Base-by-base conservation (phyloP, 169 alveolate species). In the Eimeria brunetti region DNA sequence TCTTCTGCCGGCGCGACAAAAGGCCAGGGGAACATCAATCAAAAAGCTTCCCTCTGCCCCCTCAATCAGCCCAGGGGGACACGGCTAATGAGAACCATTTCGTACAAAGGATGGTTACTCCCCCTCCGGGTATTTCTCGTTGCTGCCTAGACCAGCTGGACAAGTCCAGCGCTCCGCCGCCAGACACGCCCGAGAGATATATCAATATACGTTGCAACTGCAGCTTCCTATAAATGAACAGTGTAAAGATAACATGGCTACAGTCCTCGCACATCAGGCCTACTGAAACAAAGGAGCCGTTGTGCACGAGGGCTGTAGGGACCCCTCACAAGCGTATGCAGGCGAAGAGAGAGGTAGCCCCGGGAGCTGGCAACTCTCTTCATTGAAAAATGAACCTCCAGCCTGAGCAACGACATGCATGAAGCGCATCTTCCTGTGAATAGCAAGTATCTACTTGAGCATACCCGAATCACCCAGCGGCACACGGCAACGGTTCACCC, bases 31-130 rank as follows among this genome's bases (percentile, higher is more conserved):
- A 86, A 86, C 33, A 86, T 11, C 12, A 62, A 86, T 56, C 62
- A 86, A 86, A 86, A 86, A 86, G 92, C 92, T 62, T 86, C 92
- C 92, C 92, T 86, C 92, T 58, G 83, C 92, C 81, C 81, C 92
- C 81, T 85, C 62, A 41, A 38, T 38, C 60, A 86, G 62, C 92
- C 83, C 67, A 60, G 53, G 81, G 81, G 92, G 83, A 58, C 78
- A 86, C 33, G 81, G 92, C 92, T 6, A 56, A 62, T 33, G n/a
- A 86, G 92, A 38, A 62, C 92, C 62, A 62, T 62, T 41, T 38
- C 53, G 46, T 86, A 33, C 62, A 81, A 58, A 58, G 56, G 76
- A 30, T 53, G 90, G 46, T 38, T 73, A 22, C 3, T 73, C 83
- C 73, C 90, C 89, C 46, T n/a, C 44, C 67, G 14, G 46, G 67